Evolutionary conservation across 352 stramenopile species (phyloP).

Genomic region (Chloridella minuta): DNA sequence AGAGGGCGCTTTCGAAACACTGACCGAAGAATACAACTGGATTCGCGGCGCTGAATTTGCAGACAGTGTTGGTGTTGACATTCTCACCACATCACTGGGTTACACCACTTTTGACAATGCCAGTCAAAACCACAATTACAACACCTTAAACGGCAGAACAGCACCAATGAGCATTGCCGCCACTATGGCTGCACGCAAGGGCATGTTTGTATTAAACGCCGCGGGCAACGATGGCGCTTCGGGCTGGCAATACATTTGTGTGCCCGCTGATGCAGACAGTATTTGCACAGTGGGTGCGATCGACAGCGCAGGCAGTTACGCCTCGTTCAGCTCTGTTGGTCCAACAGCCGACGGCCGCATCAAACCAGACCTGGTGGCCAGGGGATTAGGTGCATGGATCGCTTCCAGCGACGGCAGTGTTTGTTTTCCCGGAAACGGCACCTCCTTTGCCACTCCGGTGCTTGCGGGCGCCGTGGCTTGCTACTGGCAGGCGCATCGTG

Average conservation of each 20-base stretch:
- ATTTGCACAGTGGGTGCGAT: neutral
- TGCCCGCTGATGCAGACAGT: neutral
- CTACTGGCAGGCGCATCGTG: neutral
- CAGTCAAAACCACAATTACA: neutral
- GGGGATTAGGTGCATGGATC: neutral
- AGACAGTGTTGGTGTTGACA: neutral
- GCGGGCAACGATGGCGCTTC: neutral
- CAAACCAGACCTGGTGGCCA: neutral
- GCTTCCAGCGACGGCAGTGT: neutral
- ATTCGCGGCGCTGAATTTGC: neutral
- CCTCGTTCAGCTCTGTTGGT: neutral
- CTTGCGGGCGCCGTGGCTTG: neutral
- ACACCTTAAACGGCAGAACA: neutral
- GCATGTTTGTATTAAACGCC: neutral
- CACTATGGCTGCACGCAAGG: neutral
- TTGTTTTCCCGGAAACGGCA: neutral
- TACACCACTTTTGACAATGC: neutral
- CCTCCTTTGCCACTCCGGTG: neutral
- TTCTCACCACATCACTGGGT: neutral
- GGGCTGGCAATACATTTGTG: neutral
- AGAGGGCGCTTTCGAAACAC: neutral
- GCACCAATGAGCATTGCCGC: neutral
- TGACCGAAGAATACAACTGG: neutral
- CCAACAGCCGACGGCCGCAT: neutral
- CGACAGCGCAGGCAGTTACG: neutral